Percentiles rank a stretch among this genome's conserved stretches.
Conservation (phyloP, 164 flowering plant genomes). For the Warburgia ugandensis region DNA sequence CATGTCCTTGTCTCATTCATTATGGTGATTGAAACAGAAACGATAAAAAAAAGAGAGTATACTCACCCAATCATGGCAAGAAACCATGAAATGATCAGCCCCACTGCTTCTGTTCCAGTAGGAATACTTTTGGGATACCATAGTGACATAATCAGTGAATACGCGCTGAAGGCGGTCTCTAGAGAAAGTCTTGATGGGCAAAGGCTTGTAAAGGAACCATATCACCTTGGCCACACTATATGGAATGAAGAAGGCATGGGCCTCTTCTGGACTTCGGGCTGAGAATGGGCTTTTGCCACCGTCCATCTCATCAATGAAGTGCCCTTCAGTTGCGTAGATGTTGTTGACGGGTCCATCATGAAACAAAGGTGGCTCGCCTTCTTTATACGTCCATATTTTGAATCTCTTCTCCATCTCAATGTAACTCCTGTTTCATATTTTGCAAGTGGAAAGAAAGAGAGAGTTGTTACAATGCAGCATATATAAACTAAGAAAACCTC, state of each 20-base stretch:
- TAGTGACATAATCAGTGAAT: neutral
- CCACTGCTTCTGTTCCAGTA: conserved; percentile 9
- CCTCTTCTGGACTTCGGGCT: neutral
- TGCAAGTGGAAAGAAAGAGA: neutral
- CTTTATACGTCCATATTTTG: no score
- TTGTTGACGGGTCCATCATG: no score
- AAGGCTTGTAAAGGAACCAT: conserved; percentile 4
- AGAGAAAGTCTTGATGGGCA: neutral
- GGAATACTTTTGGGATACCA: conserved; percentile 4
- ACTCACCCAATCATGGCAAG: conserved; percentile 13
- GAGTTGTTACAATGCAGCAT: neutral
- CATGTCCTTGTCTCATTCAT: no score
- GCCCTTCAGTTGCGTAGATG: no score
- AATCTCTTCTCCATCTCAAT: conserved; percentile 77
- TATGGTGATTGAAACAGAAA: no score
- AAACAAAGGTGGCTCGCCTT: no score
- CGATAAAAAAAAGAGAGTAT: neutral
- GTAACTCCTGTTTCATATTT: conserved; percentile 45
- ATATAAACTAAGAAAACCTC: neutral
- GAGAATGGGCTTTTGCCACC: no score
- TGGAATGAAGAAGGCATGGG: conserved; percentile 4
- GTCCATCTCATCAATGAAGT: no score
- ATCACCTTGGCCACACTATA: conserved; percentile 1
- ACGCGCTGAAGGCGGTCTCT: conserved; percentile 1
- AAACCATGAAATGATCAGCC: conserved; percentile 10